These are phyloP conservation scores for Pythium utonaiense DNA, from an alignment of 352 stramenopile genomes.

Conservation along the genomic window DNA sequence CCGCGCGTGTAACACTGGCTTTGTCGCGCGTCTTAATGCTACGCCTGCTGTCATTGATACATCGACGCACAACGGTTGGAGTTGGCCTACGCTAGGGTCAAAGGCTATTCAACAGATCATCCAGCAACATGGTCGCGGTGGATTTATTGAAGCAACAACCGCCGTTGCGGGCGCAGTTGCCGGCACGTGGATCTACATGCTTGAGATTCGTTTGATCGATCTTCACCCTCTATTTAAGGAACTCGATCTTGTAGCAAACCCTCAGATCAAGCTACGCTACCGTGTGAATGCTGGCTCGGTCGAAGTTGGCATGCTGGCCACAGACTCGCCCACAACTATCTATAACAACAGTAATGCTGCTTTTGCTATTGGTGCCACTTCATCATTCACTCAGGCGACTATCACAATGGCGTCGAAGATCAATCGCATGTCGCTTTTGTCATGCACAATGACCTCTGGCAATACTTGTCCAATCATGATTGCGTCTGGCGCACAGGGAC, in stretches of 20 bases:
- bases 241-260: constrained; percentile 24
- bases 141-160: constrained; percentile 9
- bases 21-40: neutral
- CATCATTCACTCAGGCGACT: no score
- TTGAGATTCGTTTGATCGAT: constrained; percentile 24
- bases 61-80: constrained; percentile 1
- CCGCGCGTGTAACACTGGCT: constrained; percentile 4
- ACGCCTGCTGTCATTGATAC: constrained; percentile 8
- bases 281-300: constrained; percentile 11
- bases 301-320: no score
- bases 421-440: neutral
- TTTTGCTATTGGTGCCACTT: no score
- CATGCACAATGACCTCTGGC: constrained; percentile 16
- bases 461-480: constrained; percentile 22
- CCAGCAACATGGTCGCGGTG: constrained; percentile 13
- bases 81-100: neutral
- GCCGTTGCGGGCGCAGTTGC: constrained; percentile 7
- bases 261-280: constrained; percentile 16
- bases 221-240: constrained; percentile 25
- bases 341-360: no score
- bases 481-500: constrained; percentile 1
- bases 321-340: no score
- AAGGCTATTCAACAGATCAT: neutral
- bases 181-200: constrained; percentile 18
- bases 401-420: no score